These are phyloP conservation scores for Croton setiger DNA, from an alignment of 441 rosid species.

Conservation along the genomic window DNA sequence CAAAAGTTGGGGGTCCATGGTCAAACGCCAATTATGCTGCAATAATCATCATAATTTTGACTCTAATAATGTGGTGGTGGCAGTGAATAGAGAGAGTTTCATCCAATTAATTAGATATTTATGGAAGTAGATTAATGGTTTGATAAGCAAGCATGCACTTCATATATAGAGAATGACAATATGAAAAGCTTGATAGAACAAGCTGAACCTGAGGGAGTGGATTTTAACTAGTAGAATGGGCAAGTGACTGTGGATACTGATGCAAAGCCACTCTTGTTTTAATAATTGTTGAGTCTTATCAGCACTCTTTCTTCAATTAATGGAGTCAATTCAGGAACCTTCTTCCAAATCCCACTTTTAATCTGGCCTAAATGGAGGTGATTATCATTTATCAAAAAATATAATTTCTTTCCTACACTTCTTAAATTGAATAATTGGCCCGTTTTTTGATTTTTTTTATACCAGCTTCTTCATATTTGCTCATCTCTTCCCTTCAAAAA, in stretches of 20 bases:
- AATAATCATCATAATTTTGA: neutral
- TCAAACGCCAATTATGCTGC: too few relatives aligned
- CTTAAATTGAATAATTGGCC: too few relatives aligned
- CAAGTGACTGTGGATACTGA: conserved; percentile 29
- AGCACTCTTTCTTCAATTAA: neutral
- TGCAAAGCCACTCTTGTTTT: conserved; percentile 22
- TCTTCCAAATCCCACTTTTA: conserved; percentile 16
- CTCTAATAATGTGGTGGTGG: neutral
- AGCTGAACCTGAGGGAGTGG: conserved; percentile 23
- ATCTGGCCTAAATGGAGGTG: conserved; percentile 42
- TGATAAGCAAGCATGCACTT: neutral
- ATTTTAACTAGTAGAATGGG: conserved; percentile 33
- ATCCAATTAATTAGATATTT: too few relatives aligned
- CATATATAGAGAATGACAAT: neutral
- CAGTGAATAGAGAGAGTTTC: too few relatives aligned
- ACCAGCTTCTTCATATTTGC: too few relatives aligned
- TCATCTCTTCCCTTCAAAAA: too few relatives aligned
- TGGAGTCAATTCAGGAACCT: neutral
- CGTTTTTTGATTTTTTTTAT: too few relatives aligned
- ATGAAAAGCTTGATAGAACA: conserved; percentile 28
- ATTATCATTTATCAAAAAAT: neutral
- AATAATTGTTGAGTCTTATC: conserved; percentile 21
- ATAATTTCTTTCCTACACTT: too few relatives aligned
- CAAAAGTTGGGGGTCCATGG: too few relatives aligned
- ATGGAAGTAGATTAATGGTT: too few relatives aligned